Evolutionary conservation across 75 land plant species (phyloP), one percentile per base, ranked within the genome.

Genomic region (Ceratopteris richardii): DNA sequence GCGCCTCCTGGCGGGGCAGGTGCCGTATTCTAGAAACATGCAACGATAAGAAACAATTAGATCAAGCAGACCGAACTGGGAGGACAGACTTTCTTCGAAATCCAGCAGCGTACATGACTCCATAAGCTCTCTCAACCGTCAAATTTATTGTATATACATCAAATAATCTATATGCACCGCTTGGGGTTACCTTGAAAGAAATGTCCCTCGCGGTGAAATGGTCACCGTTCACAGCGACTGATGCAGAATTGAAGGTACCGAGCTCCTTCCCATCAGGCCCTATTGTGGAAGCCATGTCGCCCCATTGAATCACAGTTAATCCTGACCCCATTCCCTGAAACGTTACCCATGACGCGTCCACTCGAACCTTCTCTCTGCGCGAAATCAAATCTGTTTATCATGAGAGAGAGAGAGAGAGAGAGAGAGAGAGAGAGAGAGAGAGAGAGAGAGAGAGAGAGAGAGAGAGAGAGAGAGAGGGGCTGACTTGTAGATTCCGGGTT

Each of bases 321-420:
- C 76, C 83, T 22, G 65, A 73, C 40, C 96, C 98, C 1, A 54
- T 87, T 0, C 98, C 98, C 44, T 81, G 77, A 53, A 93, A 79
- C 23, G 96, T 93, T 11, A 93, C 69, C 83, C 67, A 89, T 1
- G 96, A 87, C 69, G n/a, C n/a, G n/a, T n/a, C n/a, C n/a, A n/a
- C 85, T 88, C 1, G 62, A 65, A 92, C 96, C 70, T 92, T 92
- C 84, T 92, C 98, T 47, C 98, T 92, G 73, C 66, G n/a, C n/a
- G n/a, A n/a, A n/a, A n/a, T n/a, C n/a, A n/a, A n/a, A n/a, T n/a
- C n/a, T n/a, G n/a, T n/a, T n/a, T n/a, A n/a, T n/a, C n/a, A n/a
- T n/a, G n/a, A n/a, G n/a, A n/a, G n/a, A n/a, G n/a, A n/a, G n/a
- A n/a, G n/a, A n/a, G n/a, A n/a, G n/a, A n/a, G n/a, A n/a, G n/a